A percentile compares a stretch with the other conserved stretches of the same genome.
Evolutionary conservation across 2,329 filamentous ascomycete genomes (phyloP).

Genomic region (Hypoxylon sp.): DNA sequence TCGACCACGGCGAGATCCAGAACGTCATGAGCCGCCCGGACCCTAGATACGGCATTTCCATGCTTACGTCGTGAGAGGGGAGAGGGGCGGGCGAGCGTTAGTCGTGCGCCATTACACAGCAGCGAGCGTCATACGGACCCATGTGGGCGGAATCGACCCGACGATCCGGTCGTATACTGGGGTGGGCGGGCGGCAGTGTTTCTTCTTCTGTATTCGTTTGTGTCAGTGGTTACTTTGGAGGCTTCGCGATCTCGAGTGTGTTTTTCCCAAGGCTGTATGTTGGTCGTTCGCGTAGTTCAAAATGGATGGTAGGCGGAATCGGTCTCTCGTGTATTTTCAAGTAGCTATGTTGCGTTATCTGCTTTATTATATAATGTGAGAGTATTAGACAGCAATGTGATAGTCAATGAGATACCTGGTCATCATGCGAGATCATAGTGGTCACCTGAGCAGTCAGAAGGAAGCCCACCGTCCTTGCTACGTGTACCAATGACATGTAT

Average conservation of each 20-base stretch:
- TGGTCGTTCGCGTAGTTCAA: neutral
- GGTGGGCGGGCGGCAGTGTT: neutral
- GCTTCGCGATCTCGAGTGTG: neutral
- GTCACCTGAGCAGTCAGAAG: neutral
- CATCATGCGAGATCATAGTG: neutral
- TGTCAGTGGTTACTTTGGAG: neutral
- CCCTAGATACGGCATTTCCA: slow-evolving; percentile 68
- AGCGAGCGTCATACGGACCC: slow-evolving; percentile 44
- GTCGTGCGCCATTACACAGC: slow-evolving; percentile 51
- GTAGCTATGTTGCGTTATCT: neutral
- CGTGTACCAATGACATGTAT: neutral
- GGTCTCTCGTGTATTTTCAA: slow-evolving; percentile 12
- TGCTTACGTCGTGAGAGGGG: slow-evolving; percentile 59
- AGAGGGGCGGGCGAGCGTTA: slow-evolving; percentile 25
- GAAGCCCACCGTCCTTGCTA: neutral
- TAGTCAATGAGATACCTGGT: neutral
- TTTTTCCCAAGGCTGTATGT: too few species aligned
- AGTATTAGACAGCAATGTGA: neutral
- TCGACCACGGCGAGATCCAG: slow-evolving; percentile 65
- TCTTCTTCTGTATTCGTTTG: slow-evolving; percentile 7
- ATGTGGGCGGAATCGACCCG: slow-evolving; percentile 47
- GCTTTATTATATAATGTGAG: slow-evolving; percentile 3
- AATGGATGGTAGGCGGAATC: slow-evolving; percentile 1
- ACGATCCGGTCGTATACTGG: slow-evolving; percentile 28
- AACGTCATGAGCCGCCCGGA: slow-evolving; percentile 67